Percentiles rank a stretch among this genome's conserved stretches.
Evolutionary conservation across 345 rosid species (phyloP).

Genomic region (Odontarrhena argentea): DNA sequence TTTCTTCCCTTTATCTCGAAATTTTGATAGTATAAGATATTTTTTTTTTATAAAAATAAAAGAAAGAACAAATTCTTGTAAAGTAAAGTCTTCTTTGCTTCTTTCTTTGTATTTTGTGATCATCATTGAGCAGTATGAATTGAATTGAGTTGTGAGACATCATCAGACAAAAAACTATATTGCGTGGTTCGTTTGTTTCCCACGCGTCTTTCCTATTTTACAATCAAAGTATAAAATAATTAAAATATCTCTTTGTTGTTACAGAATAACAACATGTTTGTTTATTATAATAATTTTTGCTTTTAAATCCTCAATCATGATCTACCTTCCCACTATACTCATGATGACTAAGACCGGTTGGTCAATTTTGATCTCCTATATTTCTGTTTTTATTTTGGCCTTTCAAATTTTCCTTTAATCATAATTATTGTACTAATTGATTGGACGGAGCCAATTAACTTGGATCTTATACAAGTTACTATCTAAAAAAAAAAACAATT

Average conservation of each 20-base stretch:
- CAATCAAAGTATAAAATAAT: neutral
- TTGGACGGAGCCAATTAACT: neutral
- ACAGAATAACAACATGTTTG: constrained; percentile 30
- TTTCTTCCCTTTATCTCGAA: too few relatives aligned
- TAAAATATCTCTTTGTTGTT: neutral
- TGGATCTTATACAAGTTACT: neutral
- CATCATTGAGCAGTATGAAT: constrained; percentile 4
- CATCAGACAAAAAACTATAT: constrained; percentile 24
- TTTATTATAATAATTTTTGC: constrained; percentile 21
- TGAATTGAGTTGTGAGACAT: constrained; percentile 20
- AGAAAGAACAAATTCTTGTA: neutral
- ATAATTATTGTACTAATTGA: neutral
- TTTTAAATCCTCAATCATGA: constrained; percentile 26
- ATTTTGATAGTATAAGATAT: too few relatives aligned
- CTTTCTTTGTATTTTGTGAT: neutral
- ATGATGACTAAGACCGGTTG: constrained; percentile 16
- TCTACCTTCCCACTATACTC: constrained; percentile 23
- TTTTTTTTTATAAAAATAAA: too few relatives aligned
- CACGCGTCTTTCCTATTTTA: constrained; percentile 30
- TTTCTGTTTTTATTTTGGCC: neutral
- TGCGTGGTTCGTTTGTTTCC: constrained; percentile 28
- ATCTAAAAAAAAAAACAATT: neutral
- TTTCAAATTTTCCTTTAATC: neutral
- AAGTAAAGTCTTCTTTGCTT: neutral
- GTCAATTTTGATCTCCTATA: constrained; percentile 28